phyloP scores from a whole-genome alignment of 2,329 filamentous ascomycete genomes.

The Penicillium psychrosexuale region DNA sequence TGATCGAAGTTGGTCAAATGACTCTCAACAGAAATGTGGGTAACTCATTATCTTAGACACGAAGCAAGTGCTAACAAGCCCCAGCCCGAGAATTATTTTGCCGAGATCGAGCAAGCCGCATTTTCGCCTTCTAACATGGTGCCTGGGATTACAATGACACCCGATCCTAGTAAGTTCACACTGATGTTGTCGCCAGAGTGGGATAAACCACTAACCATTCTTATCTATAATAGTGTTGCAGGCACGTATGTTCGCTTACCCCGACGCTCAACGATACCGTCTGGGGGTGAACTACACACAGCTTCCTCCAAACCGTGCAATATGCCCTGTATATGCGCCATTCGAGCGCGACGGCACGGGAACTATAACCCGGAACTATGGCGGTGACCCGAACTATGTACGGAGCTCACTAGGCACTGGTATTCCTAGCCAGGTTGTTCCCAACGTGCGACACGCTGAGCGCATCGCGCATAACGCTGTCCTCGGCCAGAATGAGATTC shows the following conservation, averaged over 20 bases:
- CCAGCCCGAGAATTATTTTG: constrained; percentile 55
- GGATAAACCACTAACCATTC: background rate
- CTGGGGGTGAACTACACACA: constrained; percentile 43
- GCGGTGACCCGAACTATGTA: constrained; percentile 57
- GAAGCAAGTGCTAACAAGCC: constrained; percentile 4
- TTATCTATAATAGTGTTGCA: constrained; percentile 50
- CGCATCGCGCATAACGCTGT: constrained; percentile 18
- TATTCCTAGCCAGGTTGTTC: constrained; percentile 12
- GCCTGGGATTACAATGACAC: constrained; percentile 59
- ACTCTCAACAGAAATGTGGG: constrained; percentile 51
- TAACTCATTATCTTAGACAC: background rate
- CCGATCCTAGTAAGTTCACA: constrained; percentile 51
- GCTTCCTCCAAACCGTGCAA: constrained; percentile 40
- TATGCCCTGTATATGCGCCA: constrained; percentile 49
- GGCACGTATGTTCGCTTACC: constrained; percentile 59
- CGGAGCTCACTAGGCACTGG: constrained; percentile 26
- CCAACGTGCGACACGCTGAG: constrained; percentile 23
- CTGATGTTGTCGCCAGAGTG: background rate
- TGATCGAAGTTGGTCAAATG: constrained; percentile 51
- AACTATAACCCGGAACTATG: constrained; percentile 53
- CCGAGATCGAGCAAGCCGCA: constrained; percentile 64
- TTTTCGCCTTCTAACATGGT: constrained; percentile 64
- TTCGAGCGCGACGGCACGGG: constrained; percentile 45
- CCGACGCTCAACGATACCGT: constrained; percentile 49
- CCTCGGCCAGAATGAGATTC: constrained; percentile 25